phyloP scores from a whole-genome alignment of 164 flowering plant species.

The Cinnamomum chago region DNA sequence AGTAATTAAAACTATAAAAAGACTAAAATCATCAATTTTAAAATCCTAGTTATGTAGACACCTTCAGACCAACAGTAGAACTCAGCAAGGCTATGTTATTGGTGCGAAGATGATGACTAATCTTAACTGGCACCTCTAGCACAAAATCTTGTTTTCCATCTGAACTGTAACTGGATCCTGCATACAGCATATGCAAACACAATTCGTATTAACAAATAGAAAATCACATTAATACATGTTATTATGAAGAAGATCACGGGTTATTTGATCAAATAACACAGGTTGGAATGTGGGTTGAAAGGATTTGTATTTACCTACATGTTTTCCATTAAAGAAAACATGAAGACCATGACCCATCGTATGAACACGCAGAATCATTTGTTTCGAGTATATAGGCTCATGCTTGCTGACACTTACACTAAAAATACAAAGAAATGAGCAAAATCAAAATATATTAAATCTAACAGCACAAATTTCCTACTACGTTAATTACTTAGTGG shows the following conservation, averaged over 20 bases:
- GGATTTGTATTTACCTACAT: conserved; percentile 30
- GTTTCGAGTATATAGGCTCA: conserved; percentile 30
- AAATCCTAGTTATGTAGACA: conserved; percentile 6
- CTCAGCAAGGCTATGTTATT: conserved; percentile 56
- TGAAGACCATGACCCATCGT: conserved; percentile 60
- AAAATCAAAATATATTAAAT: not conserved
- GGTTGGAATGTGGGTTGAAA: not conserved
- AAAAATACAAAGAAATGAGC: not conserved
- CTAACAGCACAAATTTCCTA: not conserved
- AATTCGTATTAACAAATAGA: not conserved
- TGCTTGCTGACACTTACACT: conserved; percentile 29
- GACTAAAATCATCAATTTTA: not conserved
- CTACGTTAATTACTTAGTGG: too few species aligned
- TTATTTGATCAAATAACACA: not conserved
- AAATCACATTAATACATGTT: not conserved
- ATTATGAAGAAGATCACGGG: not conserved
- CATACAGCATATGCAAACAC: not conserved
- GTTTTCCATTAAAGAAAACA: conserved; percentile 51
- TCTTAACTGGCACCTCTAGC: conserved; percentile 28
- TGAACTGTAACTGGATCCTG: conserved; percentile 43
- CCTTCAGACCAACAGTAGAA: conserved; percentile 51
- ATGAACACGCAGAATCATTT: conserved; percentile 47
- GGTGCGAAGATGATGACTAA: conserved; percentile 22
- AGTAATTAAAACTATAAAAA: not conserved
- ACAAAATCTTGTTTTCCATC: conserved; percentile 8